Evolutionary conservation across 192 early-diverging fungal genomes (phyloP), one percentile per base, ranked within the genome.

Genomic region (Linnemannia elongata): DNA sequence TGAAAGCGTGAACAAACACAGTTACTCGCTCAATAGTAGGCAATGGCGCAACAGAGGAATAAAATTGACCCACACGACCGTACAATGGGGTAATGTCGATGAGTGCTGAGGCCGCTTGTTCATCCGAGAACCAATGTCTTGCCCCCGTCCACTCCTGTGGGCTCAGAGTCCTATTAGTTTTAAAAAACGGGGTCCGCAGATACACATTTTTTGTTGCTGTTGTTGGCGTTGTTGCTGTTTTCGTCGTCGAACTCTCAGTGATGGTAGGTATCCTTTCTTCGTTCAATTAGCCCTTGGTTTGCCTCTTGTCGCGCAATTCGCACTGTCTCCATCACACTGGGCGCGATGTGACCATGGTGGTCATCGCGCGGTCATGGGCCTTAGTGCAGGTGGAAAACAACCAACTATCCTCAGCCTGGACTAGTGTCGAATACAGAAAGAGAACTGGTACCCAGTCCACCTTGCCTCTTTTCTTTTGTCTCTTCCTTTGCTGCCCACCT

Each of bases 91-190:
- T 27, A 4, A 30, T 33, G 60, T 66, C 30, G 4, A 66, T 66
- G 60, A 33, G 60, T 15, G n/a, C 15, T 15, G n/a, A 13, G 3
- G 30, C 27, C 13, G 27, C 12, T 30, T 66, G 60, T 15, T 66
- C 60, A 27, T 66, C 60, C 60, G 27, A 66, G 60, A 66, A 66
- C 9, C 60, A 66, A 66, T 33, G 60, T 66, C 30, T 66, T 66
- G 60, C 60, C 60, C 60, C 60, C n/a, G 30, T 13, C 13, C 18
- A 52, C 30, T 66, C 60, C 60, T 66, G 60, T 66, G 60, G 60
- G 60, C 60, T 66, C 60, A 66, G 27, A 66, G 30, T 66, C 60
- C 60, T 66, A 13, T 10, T 24, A 35, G 52, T 49, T 76, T n/a
- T 20, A 15, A 35, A 45, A 36, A 49, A 35, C 24, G 75, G 47